Conservation (phyloP, 176 grass and related monocot genomes). For the Chrysopogon serrulatus region DNA sequence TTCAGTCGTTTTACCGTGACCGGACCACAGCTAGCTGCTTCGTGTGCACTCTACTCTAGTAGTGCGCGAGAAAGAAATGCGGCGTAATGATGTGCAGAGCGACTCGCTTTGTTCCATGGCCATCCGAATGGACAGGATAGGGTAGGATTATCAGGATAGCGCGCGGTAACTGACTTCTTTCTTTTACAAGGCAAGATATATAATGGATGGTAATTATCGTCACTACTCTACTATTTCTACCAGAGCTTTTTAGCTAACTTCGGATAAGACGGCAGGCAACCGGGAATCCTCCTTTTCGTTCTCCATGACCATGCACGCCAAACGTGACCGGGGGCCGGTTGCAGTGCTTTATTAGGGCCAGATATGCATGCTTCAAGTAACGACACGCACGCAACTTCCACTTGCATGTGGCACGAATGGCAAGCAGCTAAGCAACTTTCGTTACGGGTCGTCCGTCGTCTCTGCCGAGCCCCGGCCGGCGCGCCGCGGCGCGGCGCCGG, state of each 20-base stretch:
- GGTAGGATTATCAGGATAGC: no score
- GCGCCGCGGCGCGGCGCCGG: no score
- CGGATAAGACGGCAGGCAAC: not conserved
- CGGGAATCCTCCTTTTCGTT: not conserved
- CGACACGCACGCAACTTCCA: not conserved
- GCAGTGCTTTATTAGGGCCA: not conserved
- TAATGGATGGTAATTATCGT: not conserved
- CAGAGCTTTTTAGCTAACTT: not conserved
- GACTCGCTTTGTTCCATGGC: not conserved
- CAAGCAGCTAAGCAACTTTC: not conserved
- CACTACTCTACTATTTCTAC: not conserved
- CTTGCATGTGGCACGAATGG: not conserved
- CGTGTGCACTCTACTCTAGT: not conserved
- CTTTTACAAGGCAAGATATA: not conserved
- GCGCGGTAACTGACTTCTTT: not conserved
- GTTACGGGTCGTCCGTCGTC: not conserved
- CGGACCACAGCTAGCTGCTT: not conserved
- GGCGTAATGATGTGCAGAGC: not conserved
- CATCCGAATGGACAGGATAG: not conserved
- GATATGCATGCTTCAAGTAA: not conserved
- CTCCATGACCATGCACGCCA: not conserved
- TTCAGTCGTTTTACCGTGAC: not conserved
- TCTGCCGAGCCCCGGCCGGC: no score
- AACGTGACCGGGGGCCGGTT: not conserved
- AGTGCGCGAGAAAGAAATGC: not conserved